Evolutionary conservation across 306 rosid species (phyloP).

Genomic region (Cicer bijugum): DNA sequence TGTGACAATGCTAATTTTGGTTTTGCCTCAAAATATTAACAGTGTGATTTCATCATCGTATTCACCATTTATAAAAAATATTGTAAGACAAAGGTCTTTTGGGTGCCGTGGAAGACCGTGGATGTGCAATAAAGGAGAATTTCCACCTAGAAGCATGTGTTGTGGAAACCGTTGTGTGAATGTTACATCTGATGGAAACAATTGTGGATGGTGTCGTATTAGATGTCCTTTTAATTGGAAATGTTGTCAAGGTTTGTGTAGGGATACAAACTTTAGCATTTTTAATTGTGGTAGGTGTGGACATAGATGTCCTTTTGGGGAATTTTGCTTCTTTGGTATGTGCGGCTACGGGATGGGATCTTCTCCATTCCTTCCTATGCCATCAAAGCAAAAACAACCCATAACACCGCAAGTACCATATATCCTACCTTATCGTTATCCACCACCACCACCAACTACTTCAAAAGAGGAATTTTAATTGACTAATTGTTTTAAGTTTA

Average conservation of each 20-base stretch:
- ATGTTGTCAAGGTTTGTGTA: constrained; percentile 68
- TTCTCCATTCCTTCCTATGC: background rate
- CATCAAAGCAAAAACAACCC: background rate
- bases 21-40: constrained; percentile 24
- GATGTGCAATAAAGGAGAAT: constrained; percentile 48
- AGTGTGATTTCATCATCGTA: constrained; percentile 6
- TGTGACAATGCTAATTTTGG: constrained; percentile 17
- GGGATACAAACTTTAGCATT: constrained; percentile 45
- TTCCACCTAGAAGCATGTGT: constrained; percentile 44
- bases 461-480: constrained; percentile 7
- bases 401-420: background rate
- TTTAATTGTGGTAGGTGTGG: constrained; percentile 79
- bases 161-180: constrained; percentile 66
- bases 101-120: constrained; percentile 54
- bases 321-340: constrained; percentile 61
- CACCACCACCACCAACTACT: background rate
- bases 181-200: constrained; percentile 49
- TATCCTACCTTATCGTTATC: background rate
- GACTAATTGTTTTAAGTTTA: background rate
- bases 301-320: constrained; percentile 54
- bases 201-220: constrained; percentile 63
- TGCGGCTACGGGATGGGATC: constrained; percentile 51
- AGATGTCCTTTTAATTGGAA: constrained; percentile 56
- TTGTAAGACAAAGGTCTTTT: background rate
- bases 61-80: constrained; percentile 54